Conservation (phyloP, 2,329 filamentous ascomycete genomes). For the Conoideocrella luteorostrata region DNA sequence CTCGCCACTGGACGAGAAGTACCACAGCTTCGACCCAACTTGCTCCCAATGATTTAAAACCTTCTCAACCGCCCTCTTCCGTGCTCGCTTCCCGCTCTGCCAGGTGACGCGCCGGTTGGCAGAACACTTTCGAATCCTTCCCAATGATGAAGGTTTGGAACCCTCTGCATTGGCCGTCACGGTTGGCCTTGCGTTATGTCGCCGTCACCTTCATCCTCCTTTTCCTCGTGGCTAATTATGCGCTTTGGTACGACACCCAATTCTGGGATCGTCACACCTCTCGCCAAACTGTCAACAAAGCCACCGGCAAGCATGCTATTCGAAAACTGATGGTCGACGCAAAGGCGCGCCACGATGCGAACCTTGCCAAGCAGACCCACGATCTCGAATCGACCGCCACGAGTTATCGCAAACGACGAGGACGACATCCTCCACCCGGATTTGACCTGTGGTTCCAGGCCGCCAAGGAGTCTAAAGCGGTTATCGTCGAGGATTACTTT, state of each 20-base stretch:
- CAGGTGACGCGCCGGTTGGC: not conserved
- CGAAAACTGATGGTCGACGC: conserved; percentile 42
- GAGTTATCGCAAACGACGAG: conserved; percentile 49
- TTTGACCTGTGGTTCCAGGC: conserved; percentile 55
- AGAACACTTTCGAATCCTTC: not conserved
- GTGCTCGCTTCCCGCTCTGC: not conserved
- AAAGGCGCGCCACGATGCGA: conserved; percentile 32
- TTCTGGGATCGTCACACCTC: conserved; percentile 18
- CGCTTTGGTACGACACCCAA: conserved; percentile 22
- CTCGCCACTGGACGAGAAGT: too few relatives aligned
- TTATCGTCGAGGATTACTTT: conserved; percentile 58
- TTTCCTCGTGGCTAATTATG: conserved; percentile 22
- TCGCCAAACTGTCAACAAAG: conserved; percentile 14
- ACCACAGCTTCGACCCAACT: too few relatives aligned
- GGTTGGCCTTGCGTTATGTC: conserved; percentile 23
- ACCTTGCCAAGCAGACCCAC: conserved; percentile 38
- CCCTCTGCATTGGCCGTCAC: conserved; percentile 17
- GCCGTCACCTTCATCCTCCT: conserved; percentile 17
- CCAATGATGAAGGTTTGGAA: conserved; percentile 8
- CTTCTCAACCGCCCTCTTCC: not conserved
- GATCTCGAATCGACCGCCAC: conserved; percentile 45
- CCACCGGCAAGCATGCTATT: conserved; percentile 39
- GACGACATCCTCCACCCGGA: conserved; percentile 56
- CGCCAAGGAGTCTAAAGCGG: conserved; percentile 43
- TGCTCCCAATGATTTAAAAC: not conserved